Conservation (phyloP, 2,329 filamentous ascomycete genomes). For the Fusarium algeriense region DNA sequence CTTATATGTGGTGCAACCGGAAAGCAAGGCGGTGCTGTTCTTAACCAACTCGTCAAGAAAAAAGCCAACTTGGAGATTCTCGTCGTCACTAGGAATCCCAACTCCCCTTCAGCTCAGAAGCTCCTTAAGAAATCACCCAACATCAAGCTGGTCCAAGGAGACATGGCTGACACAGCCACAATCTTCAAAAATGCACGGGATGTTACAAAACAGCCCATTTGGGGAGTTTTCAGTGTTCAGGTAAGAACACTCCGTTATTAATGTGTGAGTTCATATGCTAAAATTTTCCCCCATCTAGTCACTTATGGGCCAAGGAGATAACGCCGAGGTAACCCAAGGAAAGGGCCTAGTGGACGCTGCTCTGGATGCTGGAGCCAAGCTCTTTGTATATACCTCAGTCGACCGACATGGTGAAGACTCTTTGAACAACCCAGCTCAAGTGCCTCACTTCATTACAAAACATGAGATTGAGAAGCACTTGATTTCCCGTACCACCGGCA, state of each 20-base stretch:
- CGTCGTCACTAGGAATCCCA: conserved; percentile 69
- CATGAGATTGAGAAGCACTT: conserved; percentile 71
- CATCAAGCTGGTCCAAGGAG: conserved; percentile 68
- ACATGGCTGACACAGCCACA: conserved; percentile 63
- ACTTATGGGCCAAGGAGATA: conserved; percentile 8
- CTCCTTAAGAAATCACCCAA: conserved; percentile 59
- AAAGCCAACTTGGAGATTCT: conserved; percentile 63
- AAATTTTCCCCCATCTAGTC: not conserved
- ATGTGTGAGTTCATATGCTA: not conserved
- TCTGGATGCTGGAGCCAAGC: conserved; percentile 64
- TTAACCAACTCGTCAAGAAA: conserved; percentile 47
- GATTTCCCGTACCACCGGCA: conserved; percentile 54
- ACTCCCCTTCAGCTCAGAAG: conserved; percentile 63
- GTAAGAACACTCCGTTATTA: not conserved
- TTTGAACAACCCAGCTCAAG: conserved; percentile 62
- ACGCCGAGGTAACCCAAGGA: conserved; percentile 58
- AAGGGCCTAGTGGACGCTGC: conserved; percentile 68
- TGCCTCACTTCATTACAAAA: conserved; percentile 72
- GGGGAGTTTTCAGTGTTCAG: conserved; percentile 32
- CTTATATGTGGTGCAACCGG: conserved; percentile 55
- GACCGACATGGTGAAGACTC: conserved; percentile 69
- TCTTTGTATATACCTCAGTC: conserved; percentile 72
- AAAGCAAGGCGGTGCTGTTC: conserved; percentile 54
- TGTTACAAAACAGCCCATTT: conserved; percentile 17
- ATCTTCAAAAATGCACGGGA: conserved; percentile 58